Evolutionary conservation across 2,329 filamentous ascomycete species (phyloP), one percentile per base, ranked within the genome.

Genomic region (Moelleriella libera): DNA sequence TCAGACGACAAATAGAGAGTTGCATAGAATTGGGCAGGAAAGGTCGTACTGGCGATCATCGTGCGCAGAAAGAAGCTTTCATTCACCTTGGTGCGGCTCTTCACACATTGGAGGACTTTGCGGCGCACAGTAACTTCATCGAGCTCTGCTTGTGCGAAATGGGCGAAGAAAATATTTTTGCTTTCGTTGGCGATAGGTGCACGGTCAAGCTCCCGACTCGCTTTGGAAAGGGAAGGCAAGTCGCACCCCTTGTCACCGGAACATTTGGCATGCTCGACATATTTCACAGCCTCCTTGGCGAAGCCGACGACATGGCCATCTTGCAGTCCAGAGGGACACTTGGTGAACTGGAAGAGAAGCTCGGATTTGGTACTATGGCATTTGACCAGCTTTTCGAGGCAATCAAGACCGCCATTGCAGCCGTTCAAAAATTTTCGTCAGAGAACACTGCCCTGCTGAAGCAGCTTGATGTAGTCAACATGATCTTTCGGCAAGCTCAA

Each of bases 101-200:
- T 29, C 83, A 87, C 62, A 84, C 80, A 29, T 72, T 87, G 53
- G 83, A 86, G 73, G 74, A 87, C 55, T 58, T 62, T 14, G 55
- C 58, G 1, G 83, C 83, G 1, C 83, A 88, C 60, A 85, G 81
- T 54, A 88, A 88, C 61, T 88, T 88, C 61, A 79, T 78, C 51
- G 84, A 88, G 58, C 71, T 88, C 41, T 80, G 74, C 7, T 68
- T 88, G 41, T 72, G 80, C 8, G 84, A 88, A 57, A 70, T 87
- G 51, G 83, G 83, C 1, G 76, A 79, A 56, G 64, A 68, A 45
- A 73, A 78, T 31, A 80, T 88, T 10, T 88, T 86, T 54, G 67
- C 83, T 5, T 58, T 58, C 28, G 57, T 60, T 6, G 58, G 58
- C 32, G 48, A 50, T 8, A 44, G 44, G 1, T 56, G 55, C 28